Evolutionary conservation across 2,329 filamentous ascomycete species (phyloP), one percentile per base, ranked within the genome.

Genomic region (Xylaria multiplex): DNA sequence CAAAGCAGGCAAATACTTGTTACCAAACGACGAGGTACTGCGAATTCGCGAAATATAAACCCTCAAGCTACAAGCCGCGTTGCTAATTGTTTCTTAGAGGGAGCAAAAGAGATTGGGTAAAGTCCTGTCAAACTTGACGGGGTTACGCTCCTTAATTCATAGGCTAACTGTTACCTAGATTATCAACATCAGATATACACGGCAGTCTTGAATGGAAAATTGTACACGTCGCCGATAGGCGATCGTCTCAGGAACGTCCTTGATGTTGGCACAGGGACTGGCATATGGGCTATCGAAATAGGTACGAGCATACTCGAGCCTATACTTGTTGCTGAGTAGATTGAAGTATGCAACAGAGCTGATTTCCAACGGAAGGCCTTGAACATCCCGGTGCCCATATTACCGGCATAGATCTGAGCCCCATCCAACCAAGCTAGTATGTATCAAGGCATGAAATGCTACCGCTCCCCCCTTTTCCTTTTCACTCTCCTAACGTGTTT

Each of bases 1-100:
- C 55, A 73, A 73, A 42, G 71, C 71, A 53, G 72, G 72, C 9
- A 73, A 74, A 63, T 74, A 74, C 46, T 64, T 72, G 19, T 65
- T 74, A 32, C 73, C 73, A 7, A 74, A 74, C 45, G 73, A 74
- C 7, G 70, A 72, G 64, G 72, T 72, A 64, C 24, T 8, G 22
- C 19, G 49, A 58, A 6, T 45, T 46, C 6, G 24, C 22, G 24
- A 24, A 24, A 30, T 42, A 27, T 13, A 30, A 6, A 54, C n/a
- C 45, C 6, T 11, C 4, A 13, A 22, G 7, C 3, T 40, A 54
- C 14, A 24, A 32, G 7, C 13, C 40, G 7, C 13, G 46, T 45
- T 46, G 24, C 56, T 66, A 2, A 63, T 7, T 27, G 14, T 40
- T 48, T 42, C 19, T 22, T 49, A 72, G 71, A 49, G 42, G 19